Percentiles rank a stretch among this genome's conserved stretches.
These are phyloP conservation scores for Leccinum fallax DNA, from an alignment of 1,284 basidiomycete genomes.

Conservation along the genomic window DNA sequence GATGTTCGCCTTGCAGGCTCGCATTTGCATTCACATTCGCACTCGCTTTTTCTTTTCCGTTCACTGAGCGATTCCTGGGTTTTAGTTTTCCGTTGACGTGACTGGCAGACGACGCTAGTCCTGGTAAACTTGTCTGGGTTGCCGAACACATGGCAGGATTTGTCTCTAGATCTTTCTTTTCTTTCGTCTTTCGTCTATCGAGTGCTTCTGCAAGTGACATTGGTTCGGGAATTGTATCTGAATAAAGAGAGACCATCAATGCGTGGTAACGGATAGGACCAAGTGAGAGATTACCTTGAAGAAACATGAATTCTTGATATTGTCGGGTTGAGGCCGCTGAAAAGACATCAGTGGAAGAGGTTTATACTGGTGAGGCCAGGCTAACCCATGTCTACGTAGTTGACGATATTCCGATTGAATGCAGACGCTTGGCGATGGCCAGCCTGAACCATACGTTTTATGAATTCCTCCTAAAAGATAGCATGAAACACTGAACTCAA, in stretches of 20 bases:
- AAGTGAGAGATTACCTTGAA: conserved; percentile 49
- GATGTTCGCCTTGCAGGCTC: conserved; percentile 31
- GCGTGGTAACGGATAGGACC: background rate
- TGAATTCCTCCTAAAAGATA: conserved; percentile 68
- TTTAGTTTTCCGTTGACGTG: conserved; percentile 42
- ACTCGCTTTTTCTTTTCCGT: conserved; percentile 46
- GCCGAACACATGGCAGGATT: conserved; percentile 56
- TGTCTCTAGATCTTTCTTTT: conserved; percentile 57
- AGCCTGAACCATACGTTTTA: conserved; percentile 64
- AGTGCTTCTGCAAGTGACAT: conserved; percentile 61
- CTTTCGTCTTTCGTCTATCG: conserved; percentile 53
- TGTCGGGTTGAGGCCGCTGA: conserved; percentile 58
- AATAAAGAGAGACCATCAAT: conserved; percentile 5
- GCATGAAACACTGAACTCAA: conserved; percentile 22
- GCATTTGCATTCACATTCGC: conserved; percentile 26
- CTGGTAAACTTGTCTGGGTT: conserved; percentile 23
- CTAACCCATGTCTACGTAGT: conserved; percentile 72
- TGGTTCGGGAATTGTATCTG: conserved; percentile 70
- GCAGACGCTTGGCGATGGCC: conserved; percentile 57
- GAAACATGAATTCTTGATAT: conserved; percentile 69
- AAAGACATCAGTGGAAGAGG: conserved; percentile 15
- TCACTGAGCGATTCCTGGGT: conserved; percentile 38
- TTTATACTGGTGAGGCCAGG: conserved; percentile 6
- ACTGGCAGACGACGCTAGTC: conserved; percentile 17
- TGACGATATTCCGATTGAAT: conserved; percentile 54